Conservation (phyloP, 108 stramenopile species). For the Skeletonema marinoi region DNA sequence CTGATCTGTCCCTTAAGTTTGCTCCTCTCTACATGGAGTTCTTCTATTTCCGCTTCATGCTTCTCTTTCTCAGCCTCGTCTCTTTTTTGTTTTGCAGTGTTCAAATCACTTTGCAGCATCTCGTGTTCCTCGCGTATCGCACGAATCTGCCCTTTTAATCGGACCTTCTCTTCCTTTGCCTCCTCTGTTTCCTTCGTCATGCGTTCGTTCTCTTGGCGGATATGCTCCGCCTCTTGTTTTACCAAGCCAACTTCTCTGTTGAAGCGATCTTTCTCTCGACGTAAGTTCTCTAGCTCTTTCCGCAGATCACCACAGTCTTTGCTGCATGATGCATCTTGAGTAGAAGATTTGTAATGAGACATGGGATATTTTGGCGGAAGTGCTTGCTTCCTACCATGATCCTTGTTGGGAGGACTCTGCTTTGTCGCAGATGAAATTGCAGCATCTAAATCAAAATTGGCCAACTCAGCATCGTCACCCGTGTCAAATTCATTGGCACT, state of each 20-base stretch:
- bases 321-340: background rate
- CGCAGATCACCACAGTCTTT: background rate
- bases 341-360: background rate
- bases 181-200: background rate
- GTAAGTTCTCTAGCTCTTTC: background rate
- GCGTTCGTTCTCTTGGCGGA: background rate
- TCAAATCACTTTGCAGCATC: background rate
- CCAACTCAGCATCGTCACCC: slow-evolving; percentile 11
- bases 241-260: background rate
- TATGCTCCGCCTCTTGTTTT: background rate
- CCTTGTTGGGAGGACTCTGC: background rate
- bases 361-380: background rate
- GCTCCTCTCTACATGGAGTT: background rate
- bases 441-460: slow-evolving; percentile 13
- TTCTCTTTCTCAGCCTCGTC: too few species aligned
- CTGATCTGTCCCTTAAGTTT: background rate
- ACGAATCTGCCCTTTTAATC: slow-evolving; percentile 9
- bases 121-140: background rate
- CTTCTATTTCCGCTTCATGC: too few species aligned
- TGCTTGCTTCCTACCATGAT: background rate
- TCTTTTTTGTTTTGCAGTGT: background rate
- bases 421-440: slow-evolving; percentile 13
- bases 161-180: background rate
- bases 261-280: background rate
- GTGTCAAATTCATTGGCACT: slow-evolving; percentile 10